Conservation (phyloP, 768 basidiomycete species). For the Hirschioporus abietinus region DNA sequence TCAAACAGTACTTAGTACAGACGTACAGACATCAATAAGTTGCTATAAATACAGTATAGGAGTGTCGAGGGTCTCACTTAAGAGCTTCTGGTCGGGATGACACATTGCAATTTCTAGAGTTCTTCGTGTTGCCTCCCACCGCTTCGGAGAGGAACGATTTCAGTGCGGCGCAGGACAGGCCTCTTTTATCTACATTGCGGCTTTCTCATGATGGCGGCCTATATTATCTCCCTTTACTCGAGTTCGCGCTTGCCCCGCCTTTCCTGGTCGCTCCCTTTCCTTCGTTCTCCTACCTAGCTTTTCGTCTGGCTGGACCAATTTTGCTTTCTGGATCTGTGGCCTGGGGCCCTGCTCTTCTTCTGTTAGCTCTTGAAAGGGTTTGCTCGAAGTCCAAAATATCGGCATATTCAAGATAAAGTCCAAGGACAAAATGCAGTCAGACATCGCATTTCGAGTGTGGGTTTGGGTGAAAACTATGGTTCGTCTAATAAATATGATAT, state of each 20-base stretch:
- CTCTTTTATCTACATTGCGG: background rate
- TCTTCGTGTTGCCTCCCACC: background rate
- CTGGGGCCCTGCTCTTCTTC: background rate
- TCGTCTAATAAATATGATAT: constrained; percentile 7
- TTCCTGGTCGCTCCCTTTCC: background rate
- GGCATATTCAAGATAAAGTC: background rate
- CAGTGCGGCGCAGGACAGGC: background rate
- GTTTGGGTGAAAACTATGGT: constrained; percentile 3
- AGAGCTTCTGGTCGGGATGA: background rate
- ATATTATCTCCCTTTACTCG: background rate
- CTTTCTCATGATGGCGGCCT: background rate
- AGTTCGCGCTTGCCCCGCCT: background rate
- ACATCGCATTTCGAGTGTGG: background rate
- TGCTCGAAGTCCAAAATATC: background rate
- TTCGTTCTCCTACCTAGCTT: background rate
- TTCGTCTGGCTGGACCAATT: background rate
- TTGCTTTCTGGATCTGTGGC: background rate
- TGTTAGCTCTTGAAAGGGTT: background rate
- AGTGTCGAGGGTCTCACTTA: background rate
- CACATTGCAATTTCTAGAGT: constrained; percentile 1
- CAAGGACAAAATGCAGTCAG: background rate
- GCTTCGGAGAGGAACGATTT: background rate
- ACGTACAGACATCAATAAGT: too few species aligned
- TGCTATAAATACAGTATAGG: background rate
- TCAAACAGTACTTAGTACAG: too few species aligned